These are phyloP conservation scores for Multifurca ochricompacta DNA, from an alignment of 768 basidiomycete species.

Conservation along the genomic window DNA sequence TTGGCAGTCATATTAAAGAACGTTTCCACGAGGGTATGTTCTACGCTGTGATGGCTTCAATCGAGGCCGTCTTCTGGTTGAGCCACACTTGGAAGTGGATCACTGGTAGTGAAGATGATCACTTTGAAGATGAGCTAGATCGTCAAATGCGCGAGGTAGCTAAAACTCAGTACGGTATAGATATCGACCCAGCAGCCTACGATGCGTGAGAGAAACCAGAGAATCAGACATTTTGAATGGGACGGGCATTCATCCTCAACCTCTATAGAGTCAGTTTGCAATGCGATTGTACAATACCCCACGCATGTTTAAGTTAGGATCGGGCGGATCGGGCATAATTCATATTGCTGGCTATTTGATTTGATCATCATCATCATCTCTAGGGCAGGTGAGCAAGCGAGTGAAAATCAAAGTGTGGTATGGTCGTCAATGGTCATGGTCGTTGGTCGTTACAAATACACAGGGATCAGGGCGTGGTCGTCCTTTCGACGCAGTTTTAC, in stretches of 20 bases:
- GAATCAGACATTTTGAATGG: neutral
- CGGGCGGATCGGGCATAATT: too few relatives aligned
- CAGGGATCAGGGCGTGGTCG: too few relatives aligned
- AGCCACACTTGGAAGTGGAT: conserved; percentile 10
- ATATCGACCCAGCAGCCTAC: conserved; percentile 6
- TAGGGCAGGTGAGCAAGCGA: neutral
- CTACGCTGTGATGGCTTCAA: conserved; percentile 49
- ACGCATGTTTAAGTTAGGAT: too few relatives aligned
- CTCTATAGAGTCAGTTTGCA: too few relatives aligned
- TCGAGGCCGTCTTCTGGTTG: conserved; percentile 69
- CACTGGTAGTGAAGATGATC: neutral
- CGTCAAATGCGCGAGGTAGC: conserved; percentile 12
- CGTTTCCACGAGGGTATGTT: conserved; percentile 58
- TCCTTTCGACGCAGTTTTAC: too few relatives aligned
- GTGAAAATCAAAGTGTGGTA: neutral
- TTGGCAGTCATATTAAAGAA: conserved; percentile 40
- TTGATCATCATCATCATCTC: too few relatives aligned
- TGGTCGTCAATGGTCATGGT: neutral
- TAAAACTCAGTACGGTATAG: conserved; percentile 15
- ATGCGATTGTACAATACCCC: too few relatives aligned
- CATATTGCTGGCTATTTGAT: too few relatives aligned
- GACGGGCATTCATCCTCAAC: too few relatives aligned
- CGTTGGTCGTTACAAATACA: neutral
- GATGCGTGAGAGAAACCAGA: conserved; percentile 3
- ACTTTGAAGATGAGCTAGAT: conserved; percentile 13